Conservation (phyloP, 768 basidiomycete genomes). For the Hericium alpestre region DNA sequence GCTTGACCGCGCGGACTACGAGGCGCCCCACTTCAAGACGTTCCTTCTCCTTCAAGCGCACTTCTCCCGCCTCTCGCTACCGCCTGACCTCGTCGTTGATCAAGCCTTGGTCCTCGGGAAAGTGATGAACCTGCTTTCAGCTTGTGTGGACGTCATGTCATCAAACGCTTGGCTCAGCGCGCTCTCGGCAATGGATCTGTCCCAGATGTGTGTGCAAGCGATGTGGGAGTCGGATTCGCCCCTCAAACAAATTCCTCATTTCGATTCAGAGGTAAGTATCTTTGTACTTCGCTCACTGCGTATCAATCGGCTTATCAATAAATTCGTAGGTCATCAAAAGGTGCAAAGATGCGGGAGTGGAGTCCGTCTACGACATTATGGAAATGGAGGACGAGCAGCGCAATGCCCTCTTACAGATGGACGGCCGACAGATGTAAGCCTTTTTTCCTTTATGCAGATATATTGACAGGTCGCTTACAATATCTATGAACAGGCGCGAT, state of each 20-base stretch:
- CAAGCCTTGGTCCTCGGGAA: constrained; percentile 83
- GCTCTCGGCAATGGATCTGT: constrained; percentile 92
- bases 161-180: constrained; percentile 94
- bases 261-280: constrained; percentile 67
- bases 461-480: constrained; percentile 10
- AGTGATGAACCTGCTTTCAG: constrained; percentile 81
- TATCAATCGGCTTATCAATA: background rate
- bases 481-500: constrained; percentile 52
- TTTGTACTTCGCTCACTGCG: background rate
- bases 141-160: constrained; percentile 97
- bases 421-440: constrained; percentile 73
- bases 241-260: constrained; percentile 92
- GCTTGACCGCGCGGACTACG: constrained; percentile 72
- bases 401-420: constrained; percentile 75
- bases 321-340: constrained; percentile 58
- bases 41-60: constrained; percentile 95
- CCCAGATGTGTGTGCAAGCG: constrained; percentile 97
- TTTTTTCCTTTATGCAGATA: background rate
- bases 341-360: constrained; percentile 72
- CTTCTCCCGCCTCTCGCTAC: constrained; percentile 86
- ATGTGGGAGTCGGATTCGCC: constrained; percentile 98
- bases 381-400: constrained; percentile 94
- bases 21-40: constrained; percentile 95
- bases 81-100: constrained; percentile 89
- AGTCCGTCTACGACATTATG: constrained; percentile 95